Evolutionary conservation across 2,329 filamentous ascomycete species (phyloP).

Genomic region (Alternaria longipes): DNA sequence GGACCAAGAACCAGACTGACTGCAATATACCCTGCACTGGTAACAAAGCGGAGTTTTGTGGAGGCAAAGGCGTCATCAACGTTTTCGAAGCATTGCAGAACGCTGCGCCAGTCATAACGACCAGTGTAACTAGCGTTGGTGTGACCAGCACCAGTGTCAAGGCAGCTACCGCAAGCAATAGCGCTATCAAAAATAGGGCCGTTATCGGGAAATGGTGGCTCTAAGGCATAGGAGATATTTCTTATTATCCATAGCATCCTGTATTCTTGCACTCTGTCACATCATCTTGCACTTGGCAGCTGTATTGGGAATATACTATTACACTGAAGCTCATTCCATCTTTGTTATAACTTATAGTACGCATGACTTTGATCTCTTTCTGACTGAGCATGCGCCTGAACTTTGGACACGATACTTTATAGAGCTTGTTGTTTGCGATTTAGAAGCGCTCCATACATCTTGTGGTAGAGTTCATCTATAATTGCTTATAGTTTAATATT

Average conservation of each 20-base stretch:
- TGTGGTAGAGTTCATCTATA: neutral
- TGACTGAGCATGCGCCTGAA: too few species aligned
- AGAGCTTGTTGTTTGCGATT: neutral
- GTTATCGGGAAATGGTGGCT: too few species aligned
- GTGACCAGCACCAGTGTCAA: neutral
- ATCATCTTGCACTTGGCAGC: too few species aligned
- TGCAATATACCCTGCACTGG: slow-evolving; percentile 26
- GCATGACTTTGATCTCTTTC: too few species aligned
- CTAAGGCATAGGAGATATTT: too few species aligned
- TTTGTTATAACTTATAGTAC: too few species aligned
- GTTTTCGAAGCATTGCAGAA: slow-evolving; percentile 20
- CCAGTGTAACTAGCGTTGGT: neutral
- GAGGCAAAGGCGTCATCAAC: slow-evolving; percentile 23
- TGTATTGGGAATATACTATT: too few species aligned
- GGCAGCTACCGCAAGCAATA: slow-evolving; percentile 5
- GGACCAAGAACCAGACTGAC: slow-evolving; percentile 22
- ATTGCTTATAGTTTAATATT: neutral
- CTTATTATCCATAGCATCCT: too few species aligned
- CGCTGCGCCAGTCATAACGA: neutral
- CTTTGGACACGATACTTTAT: too few species aligned
- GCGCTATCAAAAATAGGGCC: slow-evolving; percentile 1
- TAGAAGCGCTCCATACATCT: neutral
- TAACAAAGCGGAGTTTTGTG: slow-evolving; percentile 22
- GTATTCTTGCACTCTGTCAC: too few species aligned
- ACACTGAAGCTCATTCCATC: too few species aligned